Evolutionary conservation across 257 asterid species (phyloP).

Genomic region (Mitragyna speciosa): DNA sequence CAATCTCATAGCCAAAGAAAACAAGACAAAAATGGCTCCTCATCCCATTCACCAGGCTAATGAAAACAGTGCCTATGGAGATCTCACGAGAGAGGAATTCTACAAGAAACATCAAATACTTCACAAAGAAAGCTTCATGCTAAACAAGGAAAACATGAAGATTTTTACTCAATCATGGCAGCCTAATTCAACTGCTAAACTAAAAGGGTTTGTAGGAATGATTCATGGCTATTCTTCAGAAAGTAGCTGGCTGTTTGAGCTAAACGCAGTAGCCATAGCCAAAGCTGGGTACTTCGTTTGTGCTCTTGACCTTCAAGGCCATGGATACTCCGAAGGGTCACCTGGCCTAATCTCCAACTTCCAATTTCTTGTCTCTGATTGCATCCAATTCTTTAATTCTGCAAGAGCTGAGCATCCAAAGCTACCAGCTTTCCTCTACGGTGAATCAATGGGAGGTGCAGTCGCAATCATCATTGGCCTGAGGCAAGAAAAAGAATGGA

Average conservation of each 20-base stretch:
- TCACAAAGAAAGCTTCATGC: constrained; percentile 59
- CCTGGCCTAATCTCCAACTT: constrained; percentile 53
- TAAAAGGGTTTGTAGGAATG: constrained; percentile 64
- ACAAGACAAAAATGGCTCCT: constrained; percentile 32
- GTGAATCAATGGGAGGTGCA: constrained; percentile 83
- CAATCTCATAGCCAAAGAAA: background rate
- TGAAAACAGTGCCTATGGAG: constrained; percentile 78
- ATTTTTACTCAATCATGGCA: constrained; percentile 79
- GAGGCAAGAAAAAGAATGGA: constrained; percentile 57
- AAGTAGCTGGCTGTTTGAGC: constrained; percentile 78
- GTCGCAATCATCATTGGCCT: constrained; percentile 52
- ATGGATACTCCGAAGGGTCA: constrained; percentile 70
- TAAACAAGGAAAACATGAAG: constrained; percentile 48
- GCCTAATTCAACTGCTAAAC: constrained; percentile 25
- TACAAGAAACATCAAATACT: constrained; percentile 57
- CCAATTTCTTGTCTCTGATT: constrained; percentile 50
- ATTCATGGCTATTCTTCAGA: constrained; percentile 80
- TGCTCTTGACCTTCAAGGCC: constrained; percentile 76
- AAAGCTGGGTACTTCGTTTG: constrained; percentile 65
- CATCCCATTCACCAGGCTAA: constrained; percentile 69
- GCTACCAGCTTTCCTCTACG: constrained; percentile 69
- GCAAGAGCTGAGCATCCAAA: constrained; percentile 32
- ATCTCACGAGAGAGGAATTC: constrained; percentile 51
- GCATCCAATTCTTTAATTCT: constrained; percentile 52
- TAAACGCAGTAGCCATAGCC: constrained; percentile 72